A percentile compares a stretch with the other conserved stretches of the same genome.
phyloP scores from a whole-genome alignment of 2,329 filamentous ascomycete species.

The Talaromyces sp. region DNA sequence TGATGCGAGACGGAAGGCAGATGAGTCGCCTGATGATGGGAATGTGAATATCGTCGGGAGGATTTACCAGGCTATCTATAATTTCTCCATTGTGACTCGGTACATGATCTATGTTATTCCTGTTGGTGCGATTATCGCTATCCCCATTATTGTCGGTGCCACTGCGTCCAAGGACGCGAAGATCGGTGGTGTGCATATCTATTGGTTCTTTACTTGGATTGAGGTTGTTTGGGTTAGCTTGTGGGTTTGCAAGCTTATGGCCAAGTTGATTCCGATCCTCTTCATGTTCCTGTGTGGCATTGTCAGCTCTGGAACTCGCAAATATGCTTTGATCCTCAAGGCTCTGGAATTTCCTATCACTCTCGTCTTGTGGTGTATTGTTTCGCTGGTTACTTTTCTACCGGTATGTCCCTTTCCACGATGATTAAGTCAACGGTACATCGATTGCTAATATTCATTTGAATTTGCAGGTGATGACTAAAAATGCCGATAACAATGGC shows the following conservation, averaged over 20 bases:
- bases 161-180: conserved; percentile 50
- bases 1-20: conserved; percentile 33
- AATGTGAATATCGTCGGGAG: conserved; percentile 61
- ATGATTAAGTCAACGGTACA: no score
- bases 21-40: conserved; percentile 53
- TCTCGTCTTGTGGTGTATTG: conserved; percentile 62
- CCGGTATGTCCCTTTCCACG: conserved; percentile 43
- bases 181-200: conserved; percentile 59
- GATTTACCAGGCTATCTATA: conserved; percentile 62
- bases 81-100: conserved; percentile 65
- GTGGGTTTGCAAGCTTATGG: conserved; percentile 64
- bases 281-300: conserved; percentile 66
- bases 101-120: conserved; percentile 67
- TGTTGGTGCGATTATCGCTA: conserved; percentile 59
- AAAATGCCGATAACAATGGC: conserved; percentile 43
- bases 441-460: neutral
- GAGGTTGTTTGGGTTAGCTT: conserved; percentile 66
- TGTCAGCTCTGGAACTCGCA: conserved; percentile 65
- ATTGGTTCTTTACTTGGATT: conserved; percentile 67
- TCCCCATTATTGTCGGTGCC: conserved; percentile 66
- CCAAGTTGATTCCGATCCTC: conserved; percentile 60
- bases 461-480: conserved; percentile 44
- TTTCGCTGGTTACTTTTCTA: conserved; percentile 62
- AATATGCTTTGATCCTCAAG: conserved; percentile 62
- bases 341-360: conserved; percentile 64